These are phyloP conservation scores for Mikania micrantha DNA, from an alignment of 129 eudicot genomes.

Conservation along the genomic window DNA sequence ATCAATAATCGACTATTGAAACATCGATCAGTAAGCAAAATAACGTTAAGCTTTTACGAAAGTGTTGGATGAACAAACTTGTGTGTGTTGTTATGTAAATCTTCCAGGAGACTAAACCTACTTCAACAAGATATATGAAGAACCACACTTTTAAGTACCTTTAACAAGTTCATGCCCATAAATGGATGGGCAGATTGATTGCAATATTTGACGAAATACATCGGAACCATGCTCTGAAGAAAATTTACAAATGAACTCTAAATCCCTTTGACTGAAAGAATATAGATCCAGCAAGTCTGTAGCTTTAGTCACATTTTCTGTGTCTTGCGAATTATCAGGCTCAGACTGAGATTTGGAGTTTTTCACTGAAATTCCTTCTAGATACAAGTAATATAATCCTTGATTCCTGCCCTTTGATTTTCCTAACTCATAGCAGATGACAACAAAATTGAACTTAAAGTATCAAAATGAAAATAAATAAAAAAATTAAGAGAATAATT, in stretches of 20 bases:
- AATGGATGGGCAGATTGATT: slow-evolving; percentile 93
- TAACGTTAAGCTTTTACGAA: background rate
- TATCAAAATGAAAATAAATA: background rate
- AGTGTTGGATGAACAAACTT: background rate
- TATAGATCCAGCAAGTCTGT: slow-evolving; percentile 63
- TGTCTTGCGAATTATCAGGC: slow-evolving; percentile 37
- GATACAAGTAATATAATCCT: slow-evolving; percentile 78
- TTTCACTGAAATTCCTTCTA: slow-evolving; percentile 78
- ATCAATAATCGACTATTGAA: background rate
- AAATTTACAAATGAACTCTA: slow-evolving; percentile 69
- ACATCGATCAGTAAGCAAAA: background rate
- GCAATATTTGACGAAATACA: slow-evolving; percentile 77
- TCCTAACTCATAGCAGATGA: slow-evolving; percentile 34
- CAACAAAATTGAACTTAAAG: background rate
- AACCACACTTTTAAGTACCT: slow-evolving; percentile 35
- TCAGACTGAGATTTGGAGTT: slow-evolving; percentile 74
- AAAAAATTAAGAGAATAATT: background rate
- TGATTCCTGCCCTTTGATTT: slow-evolving; percentile 78
- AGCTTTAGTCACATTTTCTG: slow-evolving; percentile 35
- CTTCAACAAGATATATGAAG: slow-evolving; percentile 5
- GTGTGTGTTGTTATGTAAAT: background rate
- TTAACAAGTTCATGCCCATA: slow-evolving; percentile 99
- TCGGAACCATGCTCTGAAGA: slow-evolving; percentile 70
- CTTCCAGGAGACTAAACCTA: background rate
- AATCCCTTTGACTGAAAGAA: slow-evolving; percentile 76